Evolutionary conservation across 805 yeast genomes (phyloP).

Genomic region (Metschnikowia baotianmanensis): DNA sequence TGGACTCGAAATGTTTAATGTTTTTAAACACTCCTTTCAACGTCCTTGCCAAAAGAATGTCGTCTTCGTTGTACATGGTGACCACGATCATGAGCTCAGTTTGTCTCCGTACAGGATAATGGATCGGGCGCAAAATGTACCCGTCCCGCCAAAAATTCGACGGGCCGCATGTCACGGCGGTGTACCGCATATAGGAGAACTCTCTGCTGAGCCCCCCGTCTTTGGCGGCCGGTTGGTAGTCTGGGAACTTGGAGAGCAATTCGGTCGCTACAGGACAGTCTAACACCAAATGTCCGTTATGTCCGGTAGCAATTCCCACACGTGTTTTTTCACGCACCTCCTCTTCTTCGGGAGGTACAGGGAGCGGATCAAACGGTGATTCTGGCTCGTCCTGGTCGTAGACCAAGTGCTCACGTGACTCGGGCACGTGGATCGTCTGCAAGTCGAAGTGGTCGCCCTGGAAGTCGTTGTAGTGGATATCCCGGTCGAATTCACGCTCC

Average conservation of each 20-base stretch:
- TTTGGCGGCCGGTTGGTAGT: slow-evolving; percentile 29
- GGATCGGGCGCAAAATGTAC: slow-evolving; percentile 53
- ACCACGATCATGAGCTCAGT: slow-evolving; percentile 62
- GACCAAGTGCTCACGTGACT: slow-evolving; percentile 9
- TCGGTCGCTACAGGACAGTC: slow-evolving; percentile 86
- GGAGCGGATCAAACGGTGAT: slow-evolving; percentile 31
- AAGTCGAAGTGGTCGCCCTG: slow-evolving; percentile 44
- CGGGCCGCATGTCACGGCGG: slow-evolving; percentile 70
- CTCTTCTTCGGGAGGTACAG: slow-evolving; percentile 35
- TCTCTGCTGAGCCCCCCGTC: slow-evolving; percentile 49
- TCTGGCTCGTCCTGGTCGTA: slow-evolving; percentile 19
- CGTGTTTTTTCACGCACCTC: slow-evolving; percentile 33
- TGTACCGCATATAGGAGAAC: slow-evolving; percentile 58
- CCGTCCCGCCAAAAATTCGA: slow-evolving; percentile 57
- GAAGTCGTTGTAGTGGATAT: slow-evolving; percentile 37
- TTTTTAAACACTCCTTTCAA: slow-evolving; percentile 64
- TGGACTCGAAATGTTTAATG: slow-evolving; percentile 53
- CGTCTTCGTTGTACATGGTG: slow-evolving; percentile 70
- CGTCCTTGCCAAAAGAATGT: slow-evolving; percentile 57
- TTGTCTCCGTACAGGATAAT: slow-evolving; percentile 50
- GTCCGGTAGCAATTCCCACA: slow-evolving; percentile 27
- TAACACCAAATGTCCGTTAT: slow-evolving; percentile 72
- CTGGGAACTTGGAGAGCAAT: slow-evolving; percentile 47
- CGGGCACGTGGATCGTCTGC: slow-evolving; percentile 29
- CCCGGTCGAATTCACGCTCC: slow-evolving; percentile 41